Percentiles rank a stretch among this genome's conserved stretches.
phyloP scores from a whole-genome alignment of 371 early-diverging fungal genomes.

The Mycotypha africana region DNA sequence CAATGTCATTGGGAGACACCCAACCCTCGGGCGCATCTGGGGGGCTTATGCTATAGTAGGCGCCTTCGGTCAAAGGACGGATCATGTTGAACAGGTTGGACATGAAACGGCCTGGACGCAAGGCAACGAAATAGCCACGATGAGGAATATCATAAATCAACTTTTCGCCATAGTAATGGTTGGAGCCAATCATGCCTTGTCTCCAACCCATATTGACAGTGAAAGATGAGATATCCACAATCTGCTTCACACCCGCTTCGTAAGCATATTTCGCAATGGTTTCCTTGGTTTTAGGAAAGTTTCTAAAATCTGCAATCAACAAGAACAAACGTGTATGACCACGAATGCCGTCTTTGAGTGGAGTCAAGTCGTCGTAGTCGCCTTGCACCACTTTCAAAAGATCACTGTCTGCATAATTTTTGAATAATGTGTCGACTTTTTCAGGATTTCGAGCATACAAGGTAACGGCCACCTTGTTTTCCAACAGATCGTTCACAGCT shows the following conservation, averaged over 20 bases:
- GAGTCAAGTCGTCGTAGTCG: constrained; percentile 16
- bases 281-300: constrained; percentile 5
- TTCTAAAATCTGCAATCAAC: constrained; percentile 4
- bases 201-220: constrained; percentile 17
- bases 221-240: constrained; percentile 25
- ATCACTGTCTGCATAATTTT: background rate
- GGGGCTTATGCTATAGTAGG: constrained; percentile 2
- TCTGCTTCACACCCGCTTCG: constrained; percentile 27
- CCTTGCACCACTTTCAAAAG: constrained; percentile 18
- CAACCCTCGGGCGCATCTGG: constrained; percentile 2
- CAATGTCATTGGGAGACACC: constrained; percentile 17
- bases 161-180: constrained; percentile 21
- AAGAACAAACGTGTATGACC: constrained; percentile 28
- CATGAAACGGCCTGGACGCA: constrained; percentile 33
- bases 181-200: constrained; percentile 1
- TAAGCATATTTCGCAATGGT: constrained; percentile 14
- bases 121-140: constrained; percentile 18
- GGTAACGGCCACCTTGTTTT: constrained; percentile 9
- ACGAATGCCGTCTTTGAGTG: constrained; percentile 15
- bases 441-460: constrained; percentile 18
- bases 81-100: constrained; percentile 12
- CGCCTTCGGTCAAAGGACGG: background rate
- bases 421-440: constrained; percentile 11
- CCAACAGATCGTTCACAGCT: constrained; percentile 10
- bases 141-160: constrained; percentile 17